These are phyloP conservation scores for Lentinula sp. DNA, from an alignment of 768 basidiomycete genomes.

Conservation along the genomic window DNA sequence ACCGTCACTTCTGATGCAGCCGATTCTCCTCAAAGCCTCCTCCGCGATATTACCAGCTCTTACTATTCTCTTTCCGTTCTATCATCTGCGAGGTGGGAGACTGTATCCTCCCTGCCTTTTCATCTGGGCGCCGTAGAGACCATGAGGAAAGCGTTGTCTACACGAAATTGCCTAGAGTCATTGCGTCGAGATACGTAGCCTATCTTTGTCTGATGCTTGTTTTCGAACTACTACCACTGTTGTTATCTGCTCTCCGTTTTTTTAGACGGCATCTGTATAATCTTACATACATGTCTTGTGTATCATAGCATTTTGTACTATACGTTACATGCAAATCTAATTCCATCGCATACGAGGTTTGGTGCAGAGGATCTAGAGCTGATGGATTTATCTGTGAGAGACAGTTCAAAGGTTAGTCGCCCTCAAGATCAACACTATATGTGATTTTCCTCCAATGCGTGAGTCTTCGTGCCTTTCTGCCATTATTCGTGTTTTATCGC, in stretches of 20 bases:
- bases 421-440: no score
- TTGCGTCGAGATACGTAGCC: background rate
- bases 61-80: slow-evolving; percentile 68
- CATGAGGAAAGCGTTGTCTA: slow-evolving; percentile 38
- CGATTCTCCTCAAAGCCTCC: slow-evolving; percentile 22
- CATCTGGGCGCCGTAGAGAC: slow-evolving; percentile 69
- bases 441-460: no score
- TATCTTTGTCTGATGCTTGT: background rate
- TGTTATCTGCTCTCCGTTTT: background rate
- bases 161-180: background rate
- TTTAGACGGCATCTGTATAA: background rate
- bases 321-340: background rate
- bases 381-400: no score
- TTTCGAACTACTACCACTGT: background rate
- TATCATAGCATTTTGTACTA: background rate
- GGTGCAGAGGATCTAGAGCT: no score
- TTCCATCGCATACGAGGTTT: background rate
- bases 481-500: no score
- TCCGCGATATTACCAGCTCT: slow-evolving; percentile 57
- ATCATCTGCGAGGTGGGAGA: slow-evolving; percentile 40
- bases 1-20: slow-evolving; percentile 20
- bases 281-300: background rate
- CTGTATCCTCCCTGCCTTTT: slow-evolving; percentile 52
- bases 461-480: no score
- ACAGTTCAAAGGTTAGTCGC: no score